Evolutionary conservation across 768 basidiomycete species (phyloP), one percentile per base, ranked within the genome.

Genomic region (Melanogaster broomeanus): DNA sequence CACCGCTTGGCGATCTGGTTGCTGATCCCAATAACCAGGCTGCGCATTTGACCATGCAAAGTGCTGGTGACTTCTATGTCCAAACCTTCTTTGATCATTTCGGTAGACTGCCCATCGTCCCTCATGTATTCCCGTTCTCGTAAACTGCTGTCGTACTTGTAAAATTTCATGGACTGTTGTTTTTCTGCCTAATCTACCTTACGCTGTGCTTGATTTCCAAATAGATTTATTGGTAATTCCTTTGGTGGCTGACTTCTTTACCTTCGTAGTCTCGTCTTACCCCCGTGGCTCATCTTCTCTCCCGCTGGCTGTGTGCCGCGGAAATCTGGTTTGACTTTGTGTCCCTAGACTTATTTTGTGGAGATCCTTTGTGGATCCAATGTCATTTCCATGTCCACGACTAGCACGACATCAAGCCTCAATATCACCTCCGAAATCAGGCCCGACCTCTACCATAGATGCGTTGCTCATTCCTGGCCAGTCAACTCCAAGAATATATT

Each of bases 71-170:
- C n/a, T n/a, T n/a, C n/a, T n/a, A n/a, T n/a, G n/a, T n/a, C 13
- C 7, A 8, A 25, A n/a, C n/a, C n/a, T 4, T 49, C 34, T 53
- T 49, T 28, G 42, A 49, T 24, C 30, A 22, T 19, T 53, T 53
- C 11, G 28, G 52, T 43, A 21, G 42, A 27, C 52, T 42, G 2
- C 52, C 52, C 19, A 11, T 53, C 11, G 42, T 53, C 35, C 52
- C 35, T 3, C 52, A 53, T 22, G 10, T 19, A 6, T 45, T 49
- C 21, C 52, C 28, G 0, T 37, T 41, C 7, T 3, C 30, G 15
- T 48, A n/a, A 28, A 28, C 28, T 28, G 11, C 28, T 28, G 28
- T 28, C 28, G 11, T 28, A n/a, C 28, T 28, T 28, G 28, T 28
- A 2, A 11, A 28, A 28, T 28, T 28, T 28, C 28, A 28, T 6